Evolutionary conservation across 2,329 filamentous ascomycete species (phyloP), one percentile per base, ranked within the genome.

Genomic region (Pseudocercospora cruenta): DNA sequence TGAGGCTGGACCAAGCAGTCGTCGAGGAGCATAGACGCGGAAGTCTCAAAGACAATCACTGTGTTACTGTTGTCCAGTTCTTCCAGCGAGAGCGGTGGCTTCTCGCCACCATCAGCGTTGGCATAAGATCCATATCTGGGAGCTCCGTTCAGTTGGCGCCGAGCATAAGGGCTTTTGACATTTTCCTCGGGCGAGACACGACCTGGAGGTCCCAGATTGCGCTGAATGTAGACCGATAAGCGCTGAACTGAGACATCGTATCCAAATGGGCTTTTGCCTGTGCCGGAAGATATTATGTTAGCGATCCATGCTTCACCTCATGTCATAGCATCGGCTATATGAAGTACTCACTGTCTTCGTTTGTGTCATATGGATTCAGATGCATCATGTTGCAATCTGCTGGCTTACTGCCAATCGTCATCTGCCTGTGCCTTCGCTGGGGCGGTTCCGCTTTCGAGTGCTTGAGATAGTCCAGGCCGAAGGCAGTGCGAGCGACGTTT

Each of bases 1-100:
- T 84, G 78, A 3, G 84, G 83, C 2, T 81, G 77, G 21, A 86
- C 81, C 9, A 86, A 68, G 0, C 83, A 86, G 68, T 86, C 82
- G 43, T 82, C 78, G 26, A 83, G 80, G 10, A 77, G 78, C 19
- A 79, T 78, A 1, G 81, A 82, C 28, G 83, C 80, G 0, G 82
- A 82, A 57, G 82, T 81, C 66, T 86, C 84, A 66, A 86, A 85
- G 28, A 86, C 75, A 62, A 86, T 84, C 63, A 86, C 82, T 0
- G 82, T 83, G 65, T 80, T 82, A 21, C 80, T 79, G 57, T 85
- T 85, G 65, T 86, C 84, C 4, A 84, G 78, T 8, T 58, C 53
- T 9, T 66, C 49, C 14, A 72, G 53, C 24, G 68, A 58, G 2
- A 67, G 43, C 12, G 51, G 55, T 4, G 31, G 31, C 21, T 39